These are phyloP conservation scores for Candida corydali DNA, from an alignment of 805 yeast species.

Conservation along the genomic window DNA sequence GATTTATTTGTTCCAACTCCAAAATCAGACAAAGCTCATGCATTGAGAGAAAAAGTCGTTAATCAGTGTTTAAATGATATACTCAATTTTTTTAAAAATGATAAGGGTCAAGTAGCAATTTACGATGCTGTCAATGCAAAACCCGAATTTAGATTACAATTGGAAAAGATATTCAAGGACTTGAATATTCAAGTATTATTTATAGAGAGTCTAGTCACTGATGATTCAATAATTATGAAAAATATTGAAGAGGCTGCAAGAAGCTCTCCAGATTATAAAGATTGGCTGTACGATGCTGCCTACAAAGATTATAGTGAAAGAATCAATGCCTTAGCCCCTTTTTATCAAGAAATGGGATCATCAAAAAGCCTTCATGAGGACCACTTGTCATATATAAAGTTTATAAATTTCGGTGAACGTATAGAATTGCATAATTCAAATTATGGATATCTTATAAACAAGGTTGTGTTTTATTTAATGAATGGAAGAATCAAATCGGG, in stretches of 20 bases:
- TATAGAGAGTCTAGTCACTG: conserved; percentile 83
- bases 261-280: conserved; percentile 79
- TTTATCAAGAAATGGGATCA: conserved; percentile 70
- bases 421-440: conserved; percentile 76
- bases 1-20: conserved; percentile 66
- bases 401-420: conserved; percentile 85
- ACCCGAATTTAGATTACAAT: conserved; percentile 57
- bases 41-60: conserved; percentile 54
- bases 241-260: conserved; percentile 80
- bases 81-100: conserved; percentile 61
- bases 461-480: conserved; percentile 89
- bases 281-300: conserved; percentile 73
- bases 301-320: conserved; percentile 71
- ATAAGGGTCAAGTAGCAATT: conserved; percentile 90
- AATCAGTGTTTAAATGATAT: conserved; percentile 68
- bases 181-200: conserved; percentile 74
- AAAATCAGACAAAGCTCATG: conserved; percentile 35
- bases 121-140: conserved; percentile 93
- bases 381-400: conserved; percentile 68
- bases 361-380: conserved; percentile 25
- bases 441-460: conserved; percentile 84
- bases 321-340: conserved; percentile 61
- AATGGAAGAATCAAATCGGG: conserved; percentile 85
- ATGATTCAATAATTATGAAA: conserved; percentile 59
- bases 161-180: conserved; percentile 50